Conservation (phyloP, 2,329 filamentous ascomycete species). For the Shiraia bambusicola region DNA sequence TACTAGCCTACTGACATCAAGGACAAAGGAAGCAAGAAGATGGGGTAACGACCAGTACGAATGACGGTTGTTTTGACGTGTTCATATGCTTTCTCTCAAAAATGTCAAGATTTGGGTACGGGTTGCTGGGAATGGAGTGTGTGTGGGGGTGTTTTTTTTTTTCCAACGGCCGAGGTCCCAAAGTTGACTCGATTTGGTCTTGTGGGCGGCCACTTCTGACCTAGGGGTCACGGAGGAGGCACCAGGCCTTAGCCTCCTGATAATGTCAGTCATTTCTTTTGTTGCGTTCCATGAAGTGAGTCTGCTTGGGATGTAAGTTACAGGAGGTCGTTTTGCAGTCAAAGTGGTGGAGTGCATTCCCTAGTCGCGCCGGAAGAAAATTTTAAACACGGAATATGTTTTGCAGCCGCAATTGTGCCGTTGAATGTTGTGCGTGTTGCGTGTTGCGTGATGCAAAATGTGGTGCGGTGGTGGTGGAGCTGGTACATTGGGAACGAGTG, state of each 20-base stretch:
- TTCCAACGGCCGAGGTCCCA: neutral
- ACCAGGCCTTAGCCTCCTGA: constrained; percentile 15
- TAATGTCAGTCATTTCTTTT: constrained; percentile 34
- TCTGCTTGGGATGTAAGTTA: constrained; percentile 29
- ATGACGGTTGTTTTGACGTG: constrained; percentile 24
- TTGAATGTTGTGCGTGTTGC: no score
- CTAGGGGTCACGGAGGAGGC: constrained; percentile 7
- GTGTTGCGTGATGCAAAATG: no score
- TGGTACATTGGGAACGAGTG: no score
- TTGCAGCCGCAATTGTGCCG: no score
- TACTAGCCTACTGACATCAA: constrained; percentile 4
- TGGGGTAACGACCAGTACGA: constrained; percentile 29
- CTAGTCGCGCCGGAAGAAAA: neutral
- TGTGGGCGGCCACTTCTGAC: constrained; percentile 16
- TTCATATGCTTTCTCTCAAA: constrained; percentile 15
- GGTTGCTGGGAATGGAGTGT: constrained; percentile 10
- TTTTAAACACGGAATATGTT: constrained; percentile 1
- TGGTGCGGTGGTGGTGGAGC: no score
- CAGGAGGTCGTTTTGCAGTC: constrained; percentile 11
- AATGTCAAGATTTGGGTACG: constrained; percentile 17
- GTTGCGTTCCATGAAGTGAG: constrained; percentile 26
- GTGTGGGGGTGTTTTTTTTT: constrained; percentile 7
- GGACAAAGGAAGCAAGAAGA: constrained; percentile 15
- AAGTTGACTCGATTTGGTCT: constrained; percentile 14
- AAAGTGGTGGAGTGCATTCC: constrained; percentile 9